Conservation (phyloP, 2,329 filamentous ascomycete genomes). For the Monascus ruber region DNA sequence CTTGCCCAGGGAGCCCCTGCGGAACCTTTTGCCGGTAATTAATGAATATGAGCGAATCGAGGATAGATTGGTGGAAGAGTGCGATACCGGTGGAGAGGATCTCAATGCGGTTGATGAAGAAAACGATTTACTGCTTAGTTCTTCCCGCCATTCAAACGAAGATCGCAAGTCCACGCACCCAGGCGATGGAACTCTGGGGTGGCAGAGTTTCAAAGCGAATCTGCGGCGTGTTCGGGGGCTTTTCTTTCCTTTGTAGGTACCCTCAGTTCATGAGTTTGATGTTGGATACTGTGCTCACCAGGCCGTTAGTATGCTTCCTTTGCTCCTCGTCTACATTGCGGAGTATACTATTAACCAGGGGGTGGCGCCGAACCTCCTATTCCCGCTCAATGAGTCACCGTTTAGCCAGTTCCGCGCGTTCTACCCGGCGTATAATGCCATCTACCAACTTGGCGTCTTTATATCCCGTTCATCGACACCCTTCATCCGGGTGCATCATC, state of each 20-base stretch:
- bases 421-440: slow-evolving; percentile 87
- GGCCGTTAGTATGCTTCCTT: slow-evolving; percentile 61
- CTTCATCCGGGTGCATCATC: slow-evolving; percentile 65
- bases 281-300: slow-evolving; percentile 1
- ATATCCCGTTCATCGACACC: slow-evolving; percentile 84
- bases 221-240: slow-evolving; percentile 57
- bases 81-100: slow-evolving; percentile 14
- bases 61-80: slow-evolving; percentile 20
- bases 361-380: slow-evolving; percentile 78
- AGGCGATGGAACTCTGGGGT: slow-evolving; percentile 9
- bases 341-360: slow-evolving; percentile 98
- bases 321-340: slow-evolving; percentile 84
- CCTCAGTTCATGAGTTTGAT: not conserved
- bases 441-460: slow-evolving; percentile 93
- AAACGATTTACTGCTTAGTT: slow-evolving; percentile 18
- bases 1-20: slow-evolving; percentile 57
- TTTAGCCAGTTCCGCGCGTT: slow-evolving; percentile 76
- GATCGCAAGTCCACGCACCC: slow-evolving; percentile 10
- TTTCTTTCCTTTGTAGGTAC: slow-evolving; percentile 56
- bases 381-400: slow-evolving; percentile 63
- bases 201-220: slow-evolving; percentile 36
- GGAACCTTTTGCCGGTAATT: slow-evolving; percentile 32
- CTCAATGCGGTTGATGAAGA: slow-evolving; percentile 12
- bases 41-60: slow-evolving; percentile 43
- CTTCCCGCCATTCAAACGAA: slow-evolving; percentile 7